These are phyloP conservation scores for Populus deltoides DNA, from an alignment of 345 rosid genomes.

Conservation along the genomic window DNA sequence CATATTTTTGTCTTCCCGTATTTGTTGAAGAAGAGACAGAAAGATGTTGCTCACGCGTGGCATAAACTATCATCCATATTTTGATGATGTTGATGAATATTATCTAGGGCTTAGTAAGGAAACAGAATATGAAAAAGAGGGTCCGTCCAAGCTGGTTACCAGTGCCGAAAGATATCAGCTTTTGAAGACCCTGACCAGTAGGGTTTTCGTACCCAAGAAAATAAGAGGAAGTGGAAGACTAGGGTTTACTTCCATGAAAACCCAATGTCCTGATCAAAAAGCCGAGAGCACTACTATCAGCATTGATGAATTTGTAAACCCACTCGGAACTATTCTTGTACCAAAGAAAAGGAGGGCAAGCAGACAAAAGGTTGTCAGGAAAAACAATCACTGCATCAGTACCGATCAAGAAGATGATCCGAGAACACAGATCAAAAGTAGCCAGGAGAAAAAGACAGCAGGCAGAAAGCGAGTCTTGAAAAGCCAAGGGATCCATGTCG, in stretches of 20 bases:
- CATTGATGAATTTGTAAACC: not conserved
- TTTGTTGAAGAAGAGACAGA: too few relatives aligned
- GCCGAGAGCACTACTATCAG: not conserved
- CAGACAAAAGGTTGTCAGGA: not conserved
- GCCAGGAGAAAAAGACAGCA: not conserved
- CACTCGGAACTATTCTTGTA: not conserved
- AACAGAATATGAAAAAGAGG: too few relatives aligned
- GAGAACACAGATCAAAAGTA: not conserved
- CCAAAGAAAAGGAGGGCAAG: not conserved
- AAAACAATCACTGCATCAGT: not conserved
- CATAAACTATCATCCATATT: too few relatives aligned
- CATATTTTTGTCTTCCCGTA: too few relatives aligned
- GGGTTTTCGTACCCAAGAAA: not conserved
- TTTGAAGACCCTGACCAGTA: not conserved
- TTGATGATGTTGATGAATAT: too few relatives aligned
- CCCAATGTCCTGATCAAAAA: not conserved
- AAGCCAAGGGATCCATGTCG: not conserved
- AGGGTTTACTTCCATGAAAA: not conserved
- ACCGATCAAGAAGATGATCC: not conserved
- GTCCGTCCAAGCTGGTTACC: too few relatives aligned
- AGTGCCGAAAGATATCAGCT: not conserved
- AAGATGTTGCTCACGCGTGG: too few relatives aligned
- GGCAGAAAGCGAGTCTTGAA: not conserved
- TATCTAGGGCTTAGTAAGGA: too few relatives aligned
- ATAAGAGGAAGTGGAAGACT: not conserved